Evolutionary conservation across 768 basidiomycete species (phyloP).

Genomic region (Bullera alba): DNA sequence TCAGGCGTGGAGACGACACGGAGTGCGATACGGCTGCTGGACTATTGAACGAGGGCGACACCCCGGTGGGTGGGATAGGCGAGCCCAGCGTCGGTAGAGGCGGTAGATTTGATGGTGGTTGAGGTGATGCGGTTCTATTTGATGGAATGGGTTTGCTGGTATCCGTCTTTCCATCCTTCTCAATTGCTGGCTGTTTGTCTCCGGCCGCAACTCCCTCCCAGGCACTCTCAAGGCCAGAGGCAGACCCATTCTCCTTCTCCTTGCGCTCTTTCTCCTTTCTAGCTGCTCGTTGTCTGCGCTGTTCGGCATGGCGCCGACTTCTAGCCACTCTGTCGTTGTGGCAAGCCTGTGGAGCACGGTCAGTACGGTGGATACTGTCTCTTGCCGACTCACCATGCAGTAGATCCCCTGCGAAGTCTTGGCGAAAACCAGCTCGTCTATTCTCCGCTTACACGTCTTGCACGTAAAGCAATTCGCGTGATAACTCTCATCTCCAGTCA

Average conservation of each 20-base stretch:
- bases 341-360: conserved; percentile 62
- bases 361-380: not conserved
- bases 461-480: conserved; percentile 99
- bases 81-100: conserved; percentile 17
- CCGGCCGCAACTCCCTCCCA: not conserved
- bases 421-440: conserved; percentile 96
- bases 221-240: not conserved
- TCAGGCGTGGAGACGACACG: not conserved
- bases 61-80: conserved; percentile 20
- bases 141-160: conserved; percentile 2
- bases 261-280: conserved; percentile 36
- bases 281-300: conserved; percentile 61
- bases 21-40: not conserved
- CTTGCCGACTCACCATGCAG: conserved; percentile 53
- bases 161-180: too few relatives aligned
- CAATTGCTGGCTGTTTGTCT: not conserved
- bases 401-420: conserved; percentile 98
- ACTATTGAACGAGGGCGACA: not conserved
- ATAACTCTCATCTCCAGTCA: conserved; percentile 96
- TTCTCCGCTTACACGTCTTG: conserved; percentile 84
- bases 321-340: conserved; percentile 96
- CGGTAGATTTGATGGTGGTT: conserved; percentile 7
- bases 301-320: conserved; percentile 79
- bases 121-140: conserved; percentile 6
- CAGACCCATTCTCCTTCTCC: conserved; percentile 5